phyloP scores from a whole-genome alignment of 352 stramenopile genomes.

The Globisporangium okanoganense region DNA sequence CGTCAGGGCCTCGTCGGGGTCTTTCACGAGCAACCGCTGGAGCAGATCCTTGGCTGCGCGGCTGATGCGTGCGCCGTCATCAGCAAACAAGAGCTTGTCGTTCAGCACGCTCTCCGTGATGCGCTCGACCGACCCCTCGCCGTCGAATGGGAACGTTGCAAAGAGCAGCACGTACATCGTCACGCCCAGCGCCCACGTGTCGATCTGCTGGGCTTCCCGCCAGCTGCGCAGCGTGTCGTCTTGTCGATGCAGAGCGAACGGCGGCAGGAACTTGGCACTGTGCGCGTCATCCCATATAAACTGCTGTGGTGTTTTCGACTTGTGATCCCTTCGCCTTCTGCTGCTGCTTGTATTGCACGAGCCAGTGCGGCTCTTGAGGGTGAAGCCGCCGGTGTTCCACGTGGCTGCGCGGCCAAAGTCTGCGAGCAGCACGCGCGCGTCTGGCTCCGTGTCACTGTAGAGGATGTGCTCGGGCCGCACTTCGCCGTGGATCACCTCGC shows the following conservation, averaged over 20 bases:
- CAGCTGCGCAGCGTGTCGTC: slow-evolving; percentile 35
- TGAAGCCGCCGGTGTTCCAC: slow-evolving; percentile 26
- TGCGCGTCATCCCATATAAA: slow-evolving; percentile 64
- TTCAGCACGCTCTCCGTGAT: slow-evolving; percentile 29
- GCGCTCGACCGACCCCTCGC: slow-evolving; percentile 17
- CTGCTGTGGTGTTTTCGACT: neutral
- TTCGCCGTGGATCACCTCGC: slow-evolving; percentile 56
- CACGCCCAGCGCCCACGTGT: slow-evolving; percentile 71
- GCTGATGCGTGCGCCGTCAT: slow-evolving; percentile 20
- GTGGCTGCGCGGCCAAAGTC: slow-evolving; percentile 58
- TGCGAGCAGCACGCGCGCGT: slow-evolving; percentile 55
- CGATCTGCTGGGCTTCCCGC: slow-evolving; percentile 58
- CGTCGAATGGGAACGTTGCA: slow-evolving; percentile 50
- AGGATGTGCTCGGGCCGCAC: slow-evolving; percentile 74
- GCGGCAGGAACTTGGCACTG: slow-evolving; percentile 60
- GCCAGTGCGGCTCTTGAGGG: slow-evolving; percentile 22
- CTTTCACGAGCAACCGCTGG: slow-evolving; percentile 47
- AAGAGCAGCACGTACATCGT: slow-evolving; percentile 72
- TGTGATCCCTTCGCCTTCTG: neutral
- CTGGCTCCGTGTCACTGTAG: slow-evolving; percentile 58
- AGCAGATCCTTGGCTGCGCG: slow-evolving; percentile 69
- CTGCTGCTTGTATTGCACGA: neutral
- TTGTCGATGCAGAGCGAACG: slow-evolving; percentile 38
- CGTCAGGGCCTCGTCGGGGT: slow-evolving; percentile 40
- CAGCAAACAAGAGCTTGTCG: slow-evolving; percentile 29